phyloP scores from a whole-genome alignment of 345 rosid genomes.

The Salix koriyanagi region DNA sequence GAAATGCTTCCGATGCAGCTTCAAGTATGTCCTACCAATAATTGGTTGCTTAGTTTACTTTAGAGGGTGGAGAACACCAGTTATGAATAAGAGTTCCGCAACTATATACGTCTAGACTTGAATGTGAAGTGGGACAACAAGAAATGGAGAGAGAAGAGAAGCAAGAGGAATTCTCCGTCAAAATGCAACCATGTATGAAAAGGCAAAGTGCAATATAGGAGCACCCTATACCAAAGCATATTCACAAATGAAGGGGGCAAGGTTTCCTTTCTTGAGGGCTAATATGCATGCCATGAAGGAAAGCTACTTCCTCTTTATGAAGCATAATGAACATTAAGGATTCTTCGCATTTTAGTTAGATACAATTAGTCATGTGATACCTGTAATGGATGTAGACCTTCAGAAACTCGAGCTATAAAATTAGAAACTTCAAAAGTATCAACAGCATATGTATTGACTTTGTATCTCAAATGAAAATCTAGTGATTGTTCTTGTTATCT shows the following conservation, averaged over 20 bases:
- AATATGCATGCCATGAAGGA: neutral
- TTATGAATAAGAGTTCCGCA: neutral
- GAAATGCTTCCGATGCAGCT: neutral
- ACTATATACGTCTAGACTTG: too few species aligned
- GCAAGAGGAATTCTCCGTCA: too few species aligned
- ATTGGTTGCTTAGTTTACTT: neutral
- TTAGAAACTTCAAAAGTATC: slow-evolving; percentile 1
- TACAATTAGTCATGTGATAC: neutral
- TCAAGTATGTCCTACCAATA: neutral
- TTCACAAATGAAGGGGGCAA: too few species aligned
- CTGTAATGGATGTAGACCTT: neutral
- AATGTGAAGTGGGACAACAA: too few species aligned
- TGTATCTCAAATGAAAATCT: neutral
- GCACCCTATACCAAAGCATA: too few species aligned
- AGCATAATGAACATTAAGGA: neutral
- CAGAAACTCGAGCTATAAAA: neutral
- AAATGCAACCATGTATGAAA: too few species aligned
- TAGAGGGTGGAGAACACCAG: neutral
- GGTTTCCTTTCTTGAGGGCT: neutral
- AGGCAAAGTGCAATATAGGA: too few species aligned
- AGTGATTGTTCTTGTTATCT: neutral
- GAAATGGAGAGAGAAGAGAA: too few species aligned
- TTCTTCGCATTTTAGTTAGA: neutral
- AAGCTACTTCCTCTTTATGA: neutral
- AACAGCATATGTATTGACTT: neutral